phyloP scores from a whole-genome alignment of 2,329 filamentous ascomycete species.

The Anisogramma anomala region DNA sequence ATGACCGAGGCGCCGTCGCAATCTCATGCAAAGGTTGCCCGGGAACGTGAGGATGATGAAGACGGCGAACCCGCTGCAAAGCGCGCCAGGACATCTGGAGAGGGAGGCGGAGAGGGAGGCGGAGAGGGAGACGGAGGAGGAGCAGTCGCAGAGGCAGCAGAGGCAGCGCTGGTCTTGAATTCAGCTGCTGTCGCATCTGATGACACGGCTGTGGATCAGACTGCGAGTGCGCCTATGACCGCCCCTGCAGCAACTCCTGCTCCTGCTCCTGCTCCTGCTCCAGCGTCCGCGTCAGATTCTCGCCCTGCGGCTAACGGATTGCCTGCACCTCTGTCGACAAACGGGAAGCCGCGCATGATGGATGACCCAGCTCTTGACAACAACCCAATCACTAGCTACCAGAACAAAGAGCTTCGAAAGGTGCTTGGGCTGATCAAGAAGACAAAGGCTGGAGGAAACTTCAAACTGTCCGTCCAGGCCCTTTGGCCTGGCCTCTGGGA shows the following conservation, averaged over 20 bases:
- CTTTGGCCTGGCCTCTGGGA: conserved; percentile 66
- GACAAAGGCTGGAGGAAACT: conserved; percentile 66
- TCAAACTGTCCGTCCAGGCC: conserved; percentile 65
- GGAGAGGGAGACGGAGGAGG: too few species aligned
- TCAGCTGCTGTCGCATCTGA: conserved; percentile 20
- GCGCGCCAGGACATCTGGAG: conserved; percentile 53
- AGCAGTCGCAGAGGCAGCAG: conserved; percentile 25
- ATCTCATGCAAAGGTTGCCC: conserved; percentile 48
- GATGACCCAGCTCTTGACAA: conserved; percentile 32
- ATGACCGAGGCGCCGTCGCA: conserved; percentile 31
- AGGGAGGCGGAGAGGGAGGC: too few species aligned
- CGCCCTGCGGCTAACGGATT: conserved; percentile 20
- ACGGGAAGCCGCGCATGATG: conserved; percentile 26
- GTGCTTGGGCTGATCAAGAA: conserved; percentile 70
- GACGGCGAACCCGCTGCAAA: conserved; percentile 61
- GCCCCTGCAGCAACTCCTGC: conserved; percentile 21
- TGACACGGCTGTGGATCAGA: conserved; percentile 20
- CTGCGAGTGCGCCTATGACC: conserved; percentile 19
- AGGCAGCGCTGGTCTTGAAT: conserved; percentile 32
- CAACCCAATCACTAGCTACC: conserved; percentile 43
- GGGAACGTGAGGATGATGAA: conserved; percentile 67
- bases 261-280: conserved; percentile 16
- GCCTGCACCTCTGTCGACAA: conserved; percentile 21
- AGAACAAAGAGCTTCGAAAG: conserved; percentile 51
- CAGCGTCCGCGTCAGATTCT: conserved; percentile 23